Evolutionary conservation across 495 filamentous ascomycete species (phyloP), one percentile per base, ranked within the genome.

Genomic region (Podospora bellae-mahoneyi): DNA sequence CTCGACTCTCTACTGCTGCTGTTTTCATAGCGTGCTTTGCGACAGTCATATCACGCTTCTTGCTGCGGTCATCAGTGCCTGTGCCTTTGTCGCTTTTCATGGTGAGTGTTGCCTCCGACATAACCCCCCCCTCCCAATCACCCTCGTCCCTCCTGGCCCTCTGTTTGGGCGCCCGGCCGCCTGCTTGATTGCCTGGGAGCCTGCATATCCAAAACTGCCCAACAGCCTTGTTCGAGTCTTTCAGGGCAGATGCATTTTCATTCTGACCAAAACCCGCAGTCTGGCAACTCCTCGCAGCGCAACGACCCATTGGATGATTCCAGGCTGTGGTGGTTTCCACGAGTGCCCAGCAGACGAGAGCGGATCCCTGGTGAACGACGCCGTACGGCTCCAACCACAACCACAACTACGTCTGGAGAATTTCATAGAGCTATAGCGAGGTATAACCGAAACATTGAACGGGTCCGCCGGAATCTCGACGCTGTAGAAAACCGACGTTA

Each of bases 271-370:
- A 13, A 10, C 5, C 7, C 39, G 18, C 15, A 90, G 88, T 89
- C 87, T 75, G 84, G 83, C 67, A 86, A 87, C 77, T 83, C 83
- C 74, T 83, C 87, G 74, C 82, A 84, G 70, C 85, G 62, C 83
- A 83, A 83, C 69, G 80, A 78, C 55, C 80, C 79, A 26, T 69
- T 79, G 68, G 71, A 67, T 30, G 62, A 18, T 62, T 74, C 72
- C 61, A 77, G 30, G 30, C 30, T 4, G 30, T 32, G 30, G 30
- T 32, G 39, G 39, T 48, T 10, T 48, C 39, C 39, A 48, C 39
- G 39, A 48, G 39, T 48, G 39, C 39, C 39, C 39, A 48, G 39
- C 39, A 10, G 39, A 48, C 39, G 39, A 16, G 39, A 48, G 39
- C 39, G 39, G 39, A 48, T 79, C 54, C 74, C 81, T 73, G 75